Conservation (phyloP, 2,329 filamentous ascomycete genomes). For the Tolypocladium capitatum region DNA sequence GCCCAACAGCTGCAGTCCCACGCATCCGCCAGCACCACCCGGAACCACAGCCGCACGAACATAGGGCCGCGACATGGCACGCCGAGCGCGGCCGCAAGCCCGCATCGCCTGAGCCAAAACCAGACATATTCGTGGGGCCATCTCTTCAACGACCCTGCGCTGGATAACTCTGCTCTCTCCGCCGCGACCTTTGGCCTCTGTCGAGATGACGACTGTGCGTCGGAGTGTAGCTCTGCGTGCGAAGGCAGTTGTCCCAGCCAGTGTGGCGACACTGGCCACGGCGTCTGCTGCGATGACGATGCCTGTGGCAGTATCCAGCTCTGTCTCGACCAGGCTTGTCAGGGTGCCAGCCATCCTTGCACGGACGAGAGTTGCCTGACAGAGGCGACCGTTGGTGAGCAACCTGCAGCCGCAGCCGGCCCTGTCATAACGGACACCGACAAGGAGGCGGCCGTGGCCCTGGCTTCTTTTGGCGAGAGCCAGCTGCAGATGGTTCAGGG, state of each 20-base stretch:
- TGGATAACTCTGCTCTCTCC: conserved; percentile 2
- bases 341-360: conserved; percentile 21
- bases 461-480: conserved; percentile 17
- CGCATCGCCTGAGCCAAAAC: conserved; percentile 1
- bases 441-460: conserved; percentile 15
- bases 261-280: conserved; percentile 18
- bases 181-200: background rate
- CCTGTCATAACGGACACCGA: conserved; percentile 9
- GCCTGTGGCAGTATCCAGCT: conserved; percentile 16
- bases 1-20: conserved; percentile 2
- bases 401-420: background rate
- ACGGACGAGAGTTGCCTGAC: conserved; percentile 20
- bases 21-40: background rate
- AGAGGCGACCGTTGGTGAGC: conserved; percentile 6
- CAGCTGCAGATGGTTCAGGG: conserved; percentile 4
- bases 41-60: background rate
- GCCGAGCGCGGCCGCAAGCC: background rate
- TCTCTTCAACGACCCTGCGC: conserved; percentile 5
- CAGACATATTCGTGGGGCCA: conserved; percentile 7
- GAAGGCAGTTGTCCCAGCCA: conserved; percentile 20
- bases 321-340: conserved; percentile 19
- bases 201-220: conserved; percentile 16
- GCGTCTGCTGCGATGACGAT: conserved; percentile 22
- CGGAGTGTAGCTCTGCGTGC: conserved; percentile 22
- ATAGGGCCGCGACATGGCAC: background rate